Evolutionary conservation across 495 filamentous ascomycete species (phyloP), one percentile per base, ranked within the genome.

Genomic region (Aspergillus diversus): DNA sequence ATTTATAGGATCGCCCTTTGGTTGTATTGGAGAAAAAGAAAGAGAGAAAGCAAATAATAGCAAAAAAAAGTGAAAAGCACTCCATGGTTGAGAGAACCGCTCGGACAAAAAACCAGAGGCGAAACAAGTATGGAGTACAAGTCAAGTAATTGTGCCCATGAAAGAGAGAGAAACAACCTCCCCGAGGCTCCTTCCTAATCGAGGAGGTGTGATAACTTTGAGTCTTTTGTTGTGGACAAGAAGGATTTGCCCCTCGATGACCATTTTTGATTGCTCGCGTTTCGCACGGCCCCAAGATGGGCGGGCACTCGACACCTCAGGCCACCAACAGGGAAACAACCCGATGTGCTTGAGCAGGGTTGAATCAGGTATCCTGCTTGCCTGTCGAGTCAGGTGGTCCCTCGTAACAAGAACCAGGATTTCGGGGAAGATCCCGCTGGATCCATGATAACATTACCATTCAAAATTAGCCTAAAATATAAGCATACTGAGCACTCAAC

Each of bases 241-340:
- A 53, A 33, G 13, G 17, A 57, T 17, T 27, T 7, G 7, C 3
- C 39, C 39, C 27, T n/a, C 32, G 32, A 6, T 48, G 7, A 33
- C 5, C 47, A 42, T 33, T 27, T 39, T 7, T 12, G 17, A 50
- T n/a, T 59, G 57, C 64, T 49, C 58, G 57, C 15, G 31, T 21
- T 50, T 17, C 6, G 2, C n/a, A 27, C 16, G 16, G n/a, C 60
- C 16, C n/a, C n/a, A n/a, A n/a, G n/a, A n/a, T n/a, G n/a, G n/a
- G n/a, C 33, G 27, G 51, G 57, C 57, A 46, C 16, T 65, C 48
- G 63, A 65, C 63, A 61, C 63, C 63, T 65, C 35, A 65, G 63
- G 63, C 54, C 35, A 27, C 7, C 43, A 6, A 42, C 15, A 42
- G 55, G 31, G 55, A 63, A 48, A 48, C 34, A 50, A 49, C 16